Base-by-base conservation (phyloP, 805 yeast species). In the Saturnispora gosingensis region DNA sequence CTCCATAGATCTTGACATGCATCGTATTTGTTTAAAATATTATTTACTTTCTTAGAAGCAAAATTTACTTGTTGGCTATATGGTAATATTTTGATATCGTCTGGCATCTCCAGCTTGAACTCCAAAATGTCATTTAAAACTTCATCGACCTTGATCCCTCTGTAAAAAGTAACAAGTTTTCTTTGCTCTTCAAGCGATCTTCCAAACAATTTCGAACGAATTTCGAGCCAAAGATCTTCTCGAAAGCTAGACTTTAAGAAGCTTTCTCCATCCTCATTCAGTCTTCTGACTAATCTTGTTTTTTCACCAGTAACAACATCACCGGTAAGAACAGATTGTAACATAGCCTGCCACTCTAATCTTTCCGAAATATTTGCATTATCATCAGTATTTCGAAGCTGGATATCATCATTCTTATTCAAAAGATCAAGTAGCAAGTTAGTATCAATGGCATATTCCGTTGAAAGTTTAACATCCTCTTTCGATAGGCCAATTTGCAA, bases 261-360 rank as follows among this genome's bases (percentile, higher is more conserved):
- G 50, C 74, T 65, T 56, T 80, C 83, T 51, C 65, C 62, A 52
- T 67, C 72, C 52, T 74, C 72, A 36, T 54, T 59, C 25, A 67
- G 64, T 36, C 76, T 81, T 49, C 75, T 77, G 15, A 78, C 81
- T 51, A 86, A 74, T 66, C 83, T 83, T 4, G 87, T 83, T 67
- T 91, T 93, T 62, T 93, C 99, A 11, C 91, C 83, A 35, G 84
- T 78, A 20, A 93, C 89, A 50, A 93, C 96, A 66, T 93, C 98
- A 58, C 99, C 98, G 3, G 95, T 91, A 35, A 93, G 76, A 3
- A 93, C 98, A 3, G 89, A 77, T 10, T 86, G 77, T 46, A 93
- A 73, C 96, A 93, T 88, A 0, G 91, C 79, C 67, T 93, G 98
- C 99, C 99, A 93, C 67, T 89, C 96, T 11, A 90, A 71, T 46